phyloP scores from a whole-genome alignment of 1,139 yeast genomes.

The Debaryomyces fabryi region DNA sequence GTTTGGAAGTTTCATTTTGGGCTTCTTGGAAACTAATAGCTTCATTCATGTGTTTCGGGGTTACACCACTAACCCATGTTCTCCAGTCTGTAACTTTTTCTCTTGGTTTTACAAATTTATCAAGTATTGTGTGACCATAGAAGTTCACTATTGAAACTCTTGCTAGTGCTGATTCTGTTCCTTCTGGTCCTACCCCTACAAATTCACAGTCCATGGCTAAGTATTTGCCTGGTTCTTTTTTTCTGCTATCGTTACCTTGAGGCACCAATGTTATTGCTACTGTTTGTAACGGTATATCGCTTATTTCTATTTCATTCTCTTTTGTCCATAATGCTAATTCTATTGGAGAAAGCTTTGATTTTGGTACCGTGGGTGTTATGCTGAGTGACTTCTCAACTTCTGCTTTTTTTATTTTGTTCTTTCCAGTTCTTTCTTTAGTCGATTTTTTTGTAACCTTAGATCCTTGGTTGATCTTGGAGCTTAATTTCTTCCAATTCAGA shows the following conservation, averaged over 20 bases:
- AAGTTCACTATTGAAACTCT: constrained; percentile 86
- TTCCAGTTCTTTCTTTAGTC: constrained; percentile 6
- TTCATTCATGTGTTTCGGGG: constrained; percentile 64
- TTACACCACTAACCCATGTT: constrained; percentile 91
- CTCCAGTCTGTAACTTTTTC: constrained; percentile 87
- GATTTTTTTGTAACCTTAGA: constrained; percentile 21
- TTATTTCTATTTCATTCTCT: constrained; percentile 25
- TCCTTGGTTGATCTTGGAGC: constrained; percentile 23
- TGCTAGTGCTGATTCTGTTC: constrained; percentile 72
- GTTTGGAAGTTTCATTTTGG: constrained; percentile 54
- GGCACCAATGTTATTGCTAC: constrained; percentile 6
- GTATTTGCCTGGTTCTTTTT: constrained; percentile 62
- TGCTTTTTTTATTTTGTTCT: not conserved
- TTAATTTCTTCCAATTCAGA: constrained; percentile 41
- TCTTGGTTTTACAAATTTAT: constrained; percentile 72
- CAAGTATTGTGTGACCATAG: constrained; percentile 72
- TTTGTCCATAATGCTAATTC: constrained; percentile 35
- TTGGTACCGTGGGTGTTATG: not conserved
- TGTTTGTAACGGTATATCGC: constrained; percentile 16
- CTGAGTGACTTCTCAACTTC: not conserved
- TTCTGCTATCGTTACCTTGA: constrained; percentile 22
- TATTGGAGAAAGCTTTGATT: constrained; percentile 18
- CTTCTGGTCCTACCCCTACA: constrained; percentile 85
- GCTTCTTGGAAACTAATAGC: constrained; percentile 73
- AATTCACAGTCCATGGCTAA: constrained; percentile 92